These are phyloP conservation scores for Penicillium subrubescens DNA, from an alignment of 495 filamentous ascomycete species.

Conservation along the genomic window DNA sequence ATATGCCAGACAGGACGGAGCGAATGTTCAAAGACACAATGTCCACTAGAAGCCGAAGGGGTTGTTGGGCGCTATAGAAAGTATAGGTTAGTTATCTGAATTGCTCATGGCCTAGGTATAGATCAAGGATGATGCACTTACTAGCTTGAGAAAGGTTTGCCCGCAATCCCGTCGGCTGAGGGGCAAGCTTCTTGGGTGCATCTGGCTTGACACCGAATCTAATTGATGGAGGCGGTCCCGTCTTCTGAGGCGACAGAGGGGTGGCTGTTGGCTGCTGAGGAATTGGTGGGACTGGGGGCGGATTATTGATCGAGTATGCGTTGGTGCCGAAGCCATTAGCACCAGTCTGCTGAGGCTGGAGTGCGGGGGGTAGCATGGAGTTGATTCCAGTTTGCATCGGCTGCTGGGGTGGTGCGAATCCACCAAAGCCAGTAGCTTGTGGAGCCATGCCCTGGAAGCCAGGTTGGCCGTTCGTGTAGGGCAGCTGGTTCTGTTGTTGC, in stretches of 20 bases:
- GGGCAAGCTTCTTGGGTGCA: constrained; percentile 71
- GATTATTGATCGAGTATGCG: constrained; percentile 37
- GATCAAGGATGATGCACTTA: constrained; percentile 58
- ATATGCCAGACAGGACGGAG: constrained; percentile 20
- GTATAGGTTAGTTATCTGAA: constrained; percentile 21
- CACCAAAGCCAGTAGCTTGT: constrained; percentile 68
- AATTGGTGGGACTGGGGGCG: constrained; percentile 46
- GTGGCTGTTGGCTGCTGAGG: constrained; percentile 54
- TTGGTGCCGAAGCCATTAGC: constrained; percentile 56
- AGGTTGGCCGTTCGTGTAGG: constrained; percentile 20
- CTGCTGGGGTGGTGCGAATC: constrained; percentile 49
- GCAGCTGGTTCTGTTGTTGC: constrained; percentile 36
- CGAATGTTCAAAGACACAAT: constrained; percentile 3
- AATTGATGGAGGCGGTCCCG: constrained; percentile 87
- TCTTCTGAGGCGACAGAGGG: constrained; percentile 82
- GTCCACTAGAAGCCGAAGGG: constrained; percentile 80
- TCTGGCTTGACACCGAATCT: constrained; percentile 78
- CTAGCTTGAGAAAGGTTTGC: constrained; percentile 93
- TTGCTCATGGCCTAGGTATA: constrained; percentile 4
- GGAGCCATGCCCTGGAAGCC: constrained; percentile 62
- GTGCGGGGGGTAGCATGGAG: constrained; percentile 43
- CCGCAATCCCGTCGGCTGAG: constrained; percentile 86
- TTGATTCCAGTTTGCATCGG: constrained; percentile 54
- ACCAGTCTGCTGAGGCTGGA: constrained; percentile 57
- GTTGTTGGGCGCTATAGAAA: constrained; percentile 74